Base-by-base conservation (phyloP, 176 grass and related monocot genomes). In the Avena insularis region DNA sequence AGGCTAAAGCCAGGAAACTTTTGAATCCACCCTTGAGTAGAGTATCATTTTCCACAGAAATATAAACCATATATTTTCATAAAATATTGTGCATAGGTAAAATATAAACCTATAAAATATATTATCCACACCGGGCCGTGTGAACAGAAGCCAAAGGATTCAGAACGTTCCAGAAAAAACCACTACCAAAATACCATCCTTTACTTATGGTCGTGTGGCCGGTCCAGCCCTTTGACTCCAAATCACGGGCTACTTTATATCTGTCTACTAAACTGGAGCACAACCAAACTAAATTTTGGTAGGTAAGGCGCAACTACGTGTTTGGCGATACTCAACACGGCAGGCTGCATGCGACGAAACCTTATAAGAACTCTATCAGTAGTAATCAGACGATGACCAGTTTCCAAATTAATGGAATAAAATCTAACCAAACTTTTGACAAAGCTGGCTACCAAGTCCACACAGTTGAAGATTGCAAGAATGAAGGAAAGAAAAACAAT, bases 341-440 rank as follows among this genome's bases (percentile, higher is more conserved):
- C 62, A 48, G 40, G 81, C 55, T 45, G 72, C 78, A 55, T 16
- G 48, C 80, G 51, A 31, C 47, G 33, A 65, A 82, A 29, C 45
- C 69, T 31, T 14, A 0, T 29, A 43, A 14, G 43, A 79, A 38
- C 8, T 80, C 46, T 8, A 48, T 48, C 64, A 79, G 46, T 15
- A 38, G 27, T 6, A 27, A 53, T 36, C 17, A 50, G 55, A 78
- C 62, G 49, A n/a, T 50, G 60, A 67, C 63, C 58, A 23, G 40
- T 43, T 84, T 85, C n/a, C 16, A 20, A 67, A 68, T 15, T 9
- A 55, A 70, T 43, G 50, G 65, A 49, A 77, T 25, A 77, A 79
- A 19, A 81, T 31, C 16, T 57, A 49, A 57, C 83, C 78, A 16
- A 86, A 82, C 60, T 86, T 86, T 89, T 89, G 77, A 81, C 69